Conservation (phyloP, 768 basidiomycete species). For the Mycena chlorophos region DNA sequence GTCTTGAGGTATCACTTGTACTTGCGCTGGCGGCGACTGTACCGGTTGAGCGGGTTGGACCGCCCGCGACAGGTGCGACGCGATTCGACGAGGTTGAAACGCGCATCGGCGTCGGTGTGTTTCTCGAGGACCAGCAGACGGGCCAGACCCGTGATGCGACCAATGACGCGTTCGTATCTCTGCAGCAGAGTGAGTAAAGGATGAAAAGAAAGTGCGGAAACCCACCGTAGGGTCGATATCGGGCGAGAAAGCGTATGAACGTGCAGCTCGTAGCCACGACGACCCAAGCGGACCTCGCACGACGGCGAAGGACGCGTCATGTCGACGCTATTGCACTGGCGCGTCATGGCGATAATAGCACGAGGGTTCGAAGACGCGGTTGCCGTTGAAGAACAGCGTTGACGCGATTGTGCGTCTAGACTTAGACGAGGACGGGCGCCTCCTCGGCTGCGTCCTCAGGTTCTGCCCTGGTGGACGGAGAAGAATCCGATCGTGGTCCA, state of each 20-base stretch:
- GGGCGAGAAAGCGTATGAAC: conserved; percentile 4
- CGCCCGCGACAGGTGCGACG: too few species aligned
- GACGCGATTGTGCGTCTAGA: too few species aligned
- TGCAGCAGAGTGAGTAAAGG: conserved; percentile 21
- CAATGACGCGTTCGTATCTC: conserved; percentile 63
- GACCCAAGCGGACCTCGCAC: conserved; percentile 38
- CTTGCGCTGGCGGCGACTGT: too few species aligned
- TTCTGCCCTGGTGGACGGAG: too few species aligned
- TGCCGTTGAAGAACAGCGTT: conserved; percentile 30
- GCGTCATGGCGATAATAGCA: conserved; percentile 38
- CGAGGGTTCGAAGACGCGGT: conserved; percentile 36
- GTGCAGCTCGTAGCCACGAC: conserved; percentile 38
- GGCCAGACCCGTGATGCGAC: conserved; percentile 57
- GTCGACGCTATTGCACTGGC: conserved; percentile 38
- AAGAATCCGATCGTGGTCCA: too few species aligned
- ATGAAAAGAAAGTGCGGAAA: background rate
- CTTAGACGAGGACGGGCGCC: too few species aligned
- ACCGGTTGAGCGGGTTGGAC: too few species aligned
- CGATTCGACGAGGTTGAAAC: conserved; percentile 49
- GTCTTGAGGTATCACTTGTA: too few species aligned
- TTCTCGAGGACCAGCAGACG: conserved; percentile 64
- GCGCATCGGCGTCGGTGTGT: conserved; percentile 45
- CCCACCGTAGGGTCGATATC: conserved; percentile 61
- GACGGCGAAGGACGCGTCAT: conserved; percentile 40
- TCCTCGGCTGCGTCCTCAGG: too few species aligned